Percentiles rank a stretch among this genome's conserved stretches.
These are phyloP conservation scores for Podospora appendiculata DNA, from an alignment of 495 filamentous ascomycete genomes.

Conservation along the genomic window DNA sequence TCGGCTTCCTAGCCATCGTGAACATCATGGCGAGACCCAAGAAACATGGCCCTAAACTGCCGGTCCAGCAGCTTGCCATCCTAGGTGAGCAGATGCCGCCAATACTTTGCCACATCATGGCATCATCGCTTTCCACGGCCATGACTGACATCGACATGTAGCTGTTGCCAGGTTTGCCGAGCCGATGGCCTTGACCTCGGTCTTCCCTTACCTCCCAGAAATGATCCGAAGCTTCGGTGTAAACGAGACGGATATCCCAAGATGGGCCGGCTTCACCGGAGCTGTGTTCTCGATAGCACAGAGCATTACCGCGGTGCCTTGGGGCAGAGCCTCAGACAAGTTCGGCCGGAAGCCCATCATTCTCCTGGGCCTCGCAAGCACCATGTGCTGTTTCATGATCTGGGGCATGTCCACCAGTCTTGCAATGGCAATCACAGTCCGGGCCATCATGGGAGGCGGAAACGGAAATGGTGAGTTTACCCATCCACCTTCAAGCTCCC, in stretches of 20 bases:
- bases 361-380: conserved; percentile 58
- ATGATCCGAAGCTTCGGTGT: conserved; percentile 78
- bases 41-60: conserved; percentile 34
- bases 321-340: conserved; percentile 70
- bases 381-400: conserved; percentile 63
- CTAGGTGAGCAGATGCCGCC: conserved; percentile 44
- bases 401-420: conserved; percentile 75
- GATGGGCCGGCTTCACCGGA: conserved; percentile 67
- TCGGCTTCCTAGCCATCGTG: background rate
- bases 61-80: conserved; percentile 46
- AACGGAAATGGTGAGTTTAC: conserved; percentile 53
- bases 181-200: conserved; percentile 71
- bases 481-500: background rate
- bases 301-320: conserved; percentile 63
- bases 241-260: conserved; percentile 61
- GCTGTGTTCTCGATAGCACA: conserved; percentile 68
- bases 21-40: conserved; percentile 24
- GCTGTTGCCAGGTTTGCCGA: conserved; percentile 80
- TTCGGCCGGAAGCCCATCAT: conserved; percentile 72
- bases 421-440: conserved; percentile 59
- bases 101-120: background rate
- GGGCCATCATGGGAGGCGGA: conserved; percentile 58
- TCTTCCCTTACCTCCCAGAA: conserved; percentile 86
- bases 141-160: conserved; percentile 19
- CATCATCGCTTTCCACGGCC: conserved; percentile 5